Conservation (phyloP, 495 filamentous ascomycete genomes). For the Achaetomiella virescens region DNA sequence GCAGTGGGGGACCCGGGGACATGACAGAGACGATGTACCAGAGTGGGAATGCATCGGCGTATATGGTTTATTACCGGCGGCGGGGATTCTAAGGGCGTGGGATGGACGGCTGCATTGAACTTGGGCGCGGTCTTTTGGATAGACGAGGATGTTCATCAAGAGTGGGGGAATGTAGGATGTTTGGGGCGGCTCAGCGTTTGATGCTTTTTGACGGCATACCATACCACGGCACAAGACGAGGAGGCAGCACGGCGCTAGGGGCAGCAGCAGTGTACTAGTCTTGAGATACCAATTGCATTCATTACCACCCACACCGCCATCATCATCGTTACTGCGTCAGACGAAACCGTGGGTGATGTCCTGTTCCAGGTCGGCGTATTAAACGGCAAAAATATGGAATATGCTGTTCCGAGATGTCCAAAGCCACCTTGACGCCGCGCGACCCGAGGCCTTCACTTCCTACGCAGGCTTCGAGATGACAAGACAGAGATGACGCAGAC, state of each 20-base stretch:
- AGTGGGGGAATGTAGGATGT: not conserved
- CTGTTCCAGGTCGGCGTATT: no score
- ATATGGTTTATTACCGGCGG: constrained; percentile 28
- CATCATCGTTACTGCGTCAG: not conserved
- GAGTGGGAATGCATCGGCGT: constrained; percentile 19
- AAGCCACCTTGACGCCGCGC: no score
- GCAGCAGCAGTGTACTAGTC: not conserved
- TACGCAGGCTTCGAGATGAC: no score
- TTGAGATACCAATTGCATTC: constrained; percentile 5
- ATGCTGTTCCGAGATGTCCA: no score
- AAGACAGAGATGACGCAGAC: not conserved
- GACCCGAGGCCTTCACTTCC: no score
- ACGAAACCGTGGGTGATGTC: no score
- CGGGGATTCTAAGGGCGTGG: constrained; percentile 7
- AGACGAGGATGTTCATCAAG: not conserved
- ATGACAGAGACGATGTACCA: constrained; percentile 21
- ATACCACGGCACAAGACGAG: not conserved
- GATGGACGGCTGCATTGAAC: not conserved
- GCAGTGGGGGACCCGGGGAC: constrained; percentile 2
- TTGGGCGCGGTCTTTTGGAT: not conserved
- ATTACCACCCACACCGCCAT: not conserved
- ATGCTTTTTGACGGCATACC: not conserved
- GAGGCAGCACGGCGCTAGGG: not conserved
- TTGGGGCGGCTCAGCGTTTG: not conserved
- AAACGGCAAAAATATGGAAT: no score